Evolutionary conservation across 306 rosid genomes (phyloP), one percentile per base, ranked within the genome.

Genomic region (Cajanus cajan): DNA sequence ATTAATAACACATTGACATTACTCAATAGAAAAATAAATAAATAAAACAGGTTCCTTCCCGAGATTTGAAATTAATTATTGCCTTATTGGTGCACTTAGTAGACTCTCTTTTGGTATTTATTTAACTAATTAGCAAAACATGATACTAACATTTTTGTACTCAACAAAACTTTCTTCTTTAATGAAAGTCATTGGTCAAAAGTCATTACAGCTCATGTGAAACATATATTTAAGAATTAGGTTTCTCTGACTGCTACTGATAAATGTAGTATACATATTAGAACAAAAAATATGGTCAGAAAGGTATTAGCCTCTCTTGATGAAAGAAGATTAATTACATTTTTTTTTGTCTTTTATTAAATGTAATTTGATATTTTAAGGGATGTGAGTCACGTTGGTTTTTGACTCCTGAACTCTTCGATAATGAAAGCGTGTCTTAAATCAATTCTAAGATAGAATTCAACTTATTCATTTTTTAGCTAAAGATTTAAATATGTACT

Each of bases 141-240:
- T 33, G n/a, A 36, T 78, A n/a, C n/a, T n/a, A 55, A 68, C 40
- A 18, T 24, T 4, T 44, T 62, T 31, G 10, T 39, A 55, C 45
- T 16, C 16, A 4, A 19, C 37, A 48, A 64, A 76, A 33, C 80
- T 19, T 62, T 12, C 40, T 19, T 22, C 70, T 21, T 31, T 57
- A 0, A 8, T 33, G 22, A 6, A 79, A 79, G 77, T 71, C 73
- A 5, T 45, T 36, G 73, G 78, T 79, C 83, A 71, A 79, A 78
- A 70, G 78, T 64, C 74, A 51, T 41, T 16, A 37, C 25, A 28
- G 37, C 25, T 21, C 72, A 13, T 9, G 7, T 18, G 10, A 69
- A 57, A 6, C 39, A 45, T 68, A 33, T 6, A 12, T 36, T 50
- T 36, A 71, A 5, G 34, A 21, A 68, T 28, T 65, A 36, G 44